Conservation (phyloP, 306 rosid genomes). For the Sesbania bispinosa region DNA sequence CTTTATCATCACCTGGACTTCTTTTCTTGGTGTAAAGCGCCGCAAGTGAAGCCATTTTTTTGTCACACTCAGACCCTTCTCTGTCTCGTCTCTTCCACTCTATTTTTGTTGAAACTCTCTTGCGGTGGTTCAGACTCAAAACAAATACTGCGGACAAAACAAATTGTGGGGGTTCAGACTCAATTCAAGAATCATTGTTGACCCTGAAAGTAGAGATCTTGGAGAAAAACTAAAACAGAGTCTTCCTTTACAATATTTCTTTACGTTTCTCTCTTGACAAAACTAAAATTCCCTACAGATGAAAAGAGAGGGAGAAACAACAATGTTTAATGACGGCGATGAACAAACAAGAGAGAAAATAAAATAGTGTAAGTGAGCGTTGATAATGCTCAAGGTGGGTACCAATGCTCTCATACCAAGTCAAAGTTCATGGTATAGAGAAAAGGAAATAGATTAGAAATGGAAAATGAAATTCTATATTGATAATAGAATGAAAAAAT, state of each 20-base stretch:
- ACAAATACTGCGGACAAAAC: no score
- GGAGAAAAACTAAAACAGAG: background rate
- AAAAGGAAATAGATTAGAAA: no score
- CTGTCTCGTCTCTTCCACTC: no score
- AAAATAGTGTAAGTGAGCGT: no score
- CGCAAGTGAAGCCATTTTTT: conserved; percentile 10
- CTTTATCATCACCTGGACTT: conserved; percentile 52
- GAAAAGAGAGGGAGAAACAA: background rate
- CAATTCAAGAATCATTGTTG: conserved; percentile 14
- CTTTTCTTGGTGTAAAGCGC: conserved; percentile 63
- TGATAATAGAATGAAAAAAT: no score
- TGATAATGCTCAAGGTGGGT: no score
- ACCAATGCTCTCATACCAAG: no score
- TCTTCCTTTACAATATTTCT: background rate
- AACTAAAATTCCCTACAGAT: background rate
- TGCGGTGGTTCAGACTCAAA: background rate
- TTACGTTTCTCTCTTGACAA: background rate
- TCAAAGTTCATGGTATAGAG: no score
- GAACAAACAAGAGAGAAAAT: no score
- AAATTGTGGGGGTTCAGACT: no score
- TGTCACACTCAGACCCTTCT: background rate
- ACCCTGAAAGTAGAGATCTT: conserved; percentile 35
- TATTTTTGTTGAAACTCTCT: background rate
- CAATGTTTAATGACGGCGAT: no score
- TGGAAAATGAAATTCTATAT: no score